These are phyloP conservation scores for Lathyrus oleraceus DNA, from an alignment of 306 rosid species.

Conservation along the genomic window DNA sequence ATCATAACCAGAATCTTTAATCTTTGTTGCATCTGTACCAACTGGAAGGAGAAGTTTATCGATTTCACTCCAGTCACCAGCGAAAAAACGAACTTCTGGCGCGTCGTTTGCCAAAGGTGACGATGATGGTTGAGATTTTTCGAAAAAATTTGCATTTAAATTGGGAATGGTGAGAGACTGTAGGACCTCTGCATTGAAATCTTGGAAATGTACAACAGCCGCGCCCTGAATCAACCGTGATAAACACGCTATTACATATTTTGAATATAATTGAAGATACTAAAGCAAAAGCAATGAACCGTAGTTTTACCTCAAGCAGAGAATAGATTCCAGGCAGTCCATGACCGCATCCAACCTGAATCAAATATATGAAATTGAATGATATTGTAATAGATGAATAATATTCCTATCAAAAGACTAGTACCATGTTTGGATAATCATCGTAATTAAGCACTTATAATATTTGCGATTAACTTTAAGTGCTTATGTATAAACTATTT, in stretches of 20 bases:
- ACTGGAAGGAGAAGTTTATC: constrained; percentile 65
- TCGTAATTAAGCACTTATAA: too few relatives aligned
- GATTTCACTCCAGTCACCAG: constrained; percentile 95
- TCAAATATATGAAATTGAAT: constrained; percentile 31
- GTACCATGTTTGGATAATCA: not conserved
- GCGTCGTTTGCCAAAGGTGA: constrained; percentile 39
- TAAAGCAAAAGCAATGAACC: constrained; percentile 27
- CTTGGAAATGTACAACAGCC: constrained; percentile 83
- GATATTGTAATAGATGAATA: not conserved
- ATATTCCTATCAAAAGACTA: not conserved
- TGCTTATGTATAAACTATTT: too few relatives aligned
- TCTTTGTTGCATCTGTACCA: constrained; percentile 28
- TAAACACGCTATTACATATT: constrained; percentile 5
- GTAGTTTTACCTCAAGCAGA: constrained; percentile 63
- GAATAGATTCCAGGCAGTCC: constrained; percentile 95
- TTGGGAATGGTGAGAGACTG: constrained; percentile 81
- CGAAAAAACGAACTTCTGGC: constrained; percentile 63
- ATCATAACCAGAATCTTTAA: constrained; percentile 61
- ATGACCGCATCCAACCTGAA: constrained; percentile 96
- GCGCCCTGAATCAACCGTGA: constrained; percentile 65
- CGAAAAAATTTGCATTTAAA: constrained; percentile 58
- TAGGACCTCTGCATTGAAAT: constrained; percentile 88
- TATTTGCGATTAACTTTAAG: too few relatives aligned
- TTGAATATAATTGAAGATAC: constrained; percentile 4
- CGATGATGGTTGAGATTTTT: constrained; percentile 29